Conservation (phyloP, 192 early-diverging fungal genomes). For the Allomyces macrogynus region DNA sequence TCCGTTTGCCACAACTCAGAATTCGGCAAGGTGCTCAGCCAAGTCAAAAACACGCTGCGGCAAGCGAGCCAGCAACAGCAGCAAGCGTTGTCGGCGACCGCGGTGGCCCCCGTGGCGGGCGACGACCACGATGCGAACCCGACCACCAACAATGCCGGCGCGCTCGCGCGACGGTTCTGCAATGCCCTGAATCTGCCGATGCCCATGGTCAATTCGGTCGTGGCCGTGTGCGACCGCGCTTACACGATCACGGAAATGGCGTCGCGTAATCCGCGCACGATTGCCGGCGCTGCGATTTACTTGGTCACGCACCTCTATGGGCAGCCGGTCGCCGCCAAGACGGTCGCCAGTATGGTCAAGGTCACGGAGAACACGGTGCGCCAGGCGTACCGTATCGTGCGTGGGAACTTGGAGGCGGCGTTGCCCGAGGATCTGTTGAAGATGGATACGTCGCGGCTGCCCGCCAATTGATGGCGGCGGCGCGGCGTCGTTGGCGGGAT, state of each 20-base stretch:
- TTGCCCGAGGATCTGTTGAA: too few relatives aligned
- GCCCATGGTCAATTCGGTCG: constrained; percentile 45
- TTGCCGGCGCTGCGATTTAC: constrained; percentile 82
- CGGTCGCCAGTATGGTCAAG: constrained; percentile 49
- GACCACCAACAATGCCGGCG: constrained; percentile 35
- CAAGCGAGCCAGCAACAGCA: too few relatives aligned
- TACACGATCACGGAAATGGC: constrained; percentile 67
- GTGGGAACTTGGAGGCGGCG: too few relatives aligned
- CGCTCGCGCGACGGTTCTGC: constrained; percentile 59
- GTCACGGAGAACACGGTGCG: too few relatives aligned
- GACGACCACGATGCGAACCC: constrained; percentile 15
- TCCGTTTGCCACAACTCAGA: too few relatives aligned
- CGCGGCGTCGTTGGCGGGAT: too few relatives aligned
- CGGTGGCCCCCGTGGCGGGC: constrained; percentile 6
- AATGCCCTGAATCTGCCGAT: constrained; percentile 45
- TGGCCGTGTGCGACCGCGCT: constrained; percentile 46
- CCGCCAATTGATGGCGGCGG: too few relatives aligned
- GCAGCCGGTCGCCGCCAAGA: constrained; percentile 41
- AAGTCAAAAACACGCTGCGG: too few relatives aligned
- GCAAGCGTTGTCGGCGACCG: too few relatives aligned
- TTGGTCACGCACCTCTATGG: constrained; percentile 54
- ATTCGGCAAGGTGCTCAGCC: too few relatives aligned
- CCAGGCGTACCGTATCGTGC: too few relatives aligned
- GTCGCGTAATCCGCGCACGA: constrained; percentile 75
- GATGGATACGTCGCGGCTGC: too few relatives aligned